phyloP scores from a whole-genome alignment of 2,329 filamentous ascomycete species.

The Arthrobotrys musiformis region DNA sequence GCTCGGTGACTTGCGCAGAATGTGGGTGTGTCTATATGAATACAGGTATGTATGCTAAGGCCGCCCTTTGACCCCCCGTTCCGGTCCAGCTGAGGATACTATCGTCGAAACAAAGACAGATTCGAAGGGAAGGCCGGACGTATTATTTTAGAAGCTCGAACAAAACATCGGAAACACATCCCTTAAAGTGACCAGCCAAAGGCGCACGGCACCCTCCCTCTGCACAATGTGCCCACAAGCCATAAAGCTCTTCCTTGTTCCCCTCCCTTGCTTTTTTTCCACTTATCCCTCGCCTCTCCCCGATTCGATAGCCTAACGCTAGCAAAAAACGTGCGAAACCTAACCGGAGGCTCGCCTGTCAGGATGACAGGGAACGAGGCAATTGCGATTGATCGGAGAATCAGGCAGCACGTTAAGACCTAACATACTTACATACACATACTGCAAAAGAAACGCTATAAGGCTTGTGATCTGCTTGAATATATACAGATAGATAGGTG shows the following conservation, averaged over 20 bases:
- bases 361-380: slow-evolving; percentile 49
- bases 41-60: slow-evolving; percentile 13
- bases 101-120: slow-evolving; percentile 23
- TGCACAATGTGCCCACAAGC: slow-evolving; percentile 21
- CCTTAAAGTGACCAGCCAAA: slow-evolving; percentile 53
- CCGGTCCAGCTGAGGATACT: slow-evolving; percentile 21
- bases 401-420: slow-evolving; percentile 24
- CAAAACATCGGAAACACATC: slow-evolving; percentile 53
- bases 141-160: slow-evolving; percentile 40
- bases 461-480: slow-evolving; percentile 19
- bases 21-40: slow-evolving; percentile 6
- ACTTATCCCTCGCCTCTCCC: slow-evolving; percentile 34
- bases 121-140: slow-evolving; percentile 25
- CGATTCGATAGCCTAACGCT: slow-evolving; percentile 21
- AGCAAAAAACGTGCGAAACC: slow-evolving; percentile 39
- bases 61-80: slow-evolving; percentile 8
- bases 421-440: slow-evolving; percentile 5
- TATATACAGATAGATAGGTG: not conserved
- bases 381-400: slow-evolving; percentile 42
- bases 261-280: slow-evolving; percentile 37
- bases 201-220: slow-evolving; percentile 51
- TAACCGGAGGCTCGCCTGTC: slow-evolving; percentile 52
- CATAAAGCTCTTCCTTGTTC: slow-evolving; percentile 16
- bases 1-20: not conserved
- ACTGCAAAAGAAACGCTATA: slow-evolving; percentile 33